Evolutionary conservation across 2,329 filamentous ascomycete species (phyloP).

Genomic region (Clarireedia paspali): DNA sequence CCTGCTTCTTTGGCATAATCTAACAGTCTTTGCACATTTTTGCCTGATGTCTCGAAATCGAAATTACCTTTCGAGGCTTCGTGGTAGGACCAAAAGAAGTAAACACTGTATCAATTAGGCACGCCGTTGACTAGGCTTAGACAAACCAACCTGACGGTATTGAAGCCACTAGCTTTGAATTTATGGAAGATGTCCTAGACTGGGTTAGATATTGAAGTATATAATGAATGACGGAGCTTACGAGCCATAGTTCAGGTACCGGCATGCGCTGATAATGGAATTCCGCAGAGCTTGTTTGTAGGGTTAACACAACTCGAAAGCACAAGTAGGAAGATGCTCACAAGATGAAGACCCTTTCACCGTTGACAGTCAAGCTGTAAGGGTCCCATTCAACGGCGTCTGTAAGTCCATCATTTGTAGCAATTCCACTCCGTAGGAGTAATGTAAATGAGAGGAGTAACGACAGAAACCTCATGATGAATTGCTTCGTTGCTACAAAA

Average conservation of each 20-base stretch:
- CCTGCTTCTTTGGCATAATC: constrained; percentile 44
- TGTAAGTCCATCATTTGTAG: constrained; percentile 35
- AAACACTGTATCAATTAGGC: constrained; percentile 28
- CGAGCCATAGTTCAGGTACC: constrained; percentile 43
- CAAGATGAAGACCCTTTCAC: constrained; percentile 40
- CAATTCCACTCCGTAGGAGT: constrained; percentile 22
- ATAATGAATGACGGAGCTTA: constrained; percentile 14
- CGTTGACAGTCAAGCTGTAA: constrained; percentile 43
- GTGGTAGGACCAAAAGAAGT: constrained; percentile 45
- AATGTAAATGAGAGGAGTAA: constrained; percentile 20
- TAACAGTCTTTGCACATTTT: constrained; percentile 42
- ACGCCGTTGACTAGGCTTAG: not conserved
- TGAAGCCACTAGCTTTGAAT: constrained; percentile 44
- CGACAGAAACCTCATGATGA: constrained; percentile 19
- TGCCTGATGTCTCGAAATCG: constrained; percentile 43
- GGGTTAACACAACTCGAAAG: not conserved
- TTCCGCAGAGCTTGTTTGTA: constrained; percentile 29
- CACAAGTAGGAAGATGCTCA: constrained; percentile 11
- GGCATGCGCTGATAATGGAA: constrained; percentile 47
- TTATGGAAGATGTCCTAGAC: constrained; percentile 45
- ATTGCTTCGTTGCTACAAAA: not conserved
- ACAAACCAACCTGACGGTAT: constrained; percentile 35
- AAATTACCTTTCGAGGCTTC: constrained; percentile 36
- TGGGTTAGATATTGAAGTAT: constrained; percentile 16
- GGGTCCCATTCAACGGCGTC: constrained; percentile 43